phyloP scores from a whole-genome alignment of 352 stramenopile genomes.

The Globisporangium cederbergense region DNA sequence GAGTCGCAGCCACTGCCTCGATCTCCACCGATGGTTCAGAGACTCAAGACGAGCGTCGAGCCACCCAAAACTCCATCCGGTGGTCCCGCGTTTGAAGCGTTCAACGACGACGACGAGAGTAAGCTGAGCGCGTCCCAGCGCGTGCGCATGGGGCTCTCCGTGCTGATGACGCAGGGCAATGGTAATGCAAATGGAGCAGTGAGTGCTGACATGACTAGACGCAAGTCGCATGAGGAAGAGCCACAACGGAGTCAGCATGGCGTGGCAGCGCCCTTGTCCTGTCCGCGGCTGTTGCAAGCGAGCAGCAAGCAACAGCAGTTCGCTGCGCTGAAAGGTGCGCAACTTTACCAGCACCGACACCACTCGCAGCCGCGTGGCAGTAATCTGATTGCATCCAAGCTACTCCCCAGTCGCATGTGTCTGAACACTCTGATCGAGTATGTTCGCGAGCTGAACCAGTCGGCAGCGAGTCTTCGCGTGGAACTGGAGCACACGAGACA shows the following conservation, averaged over 20 bases:
- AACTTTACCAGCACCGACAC: conserved; percentile 16
- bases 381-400: conserved; percentile 44
- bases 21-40: conserved; percentile 10
- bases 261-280: conserved; percentile 29
- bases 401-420: conserved; percentile 52
- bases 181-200: conserved; percentile 27
- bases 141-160: conserved; percentile 49
- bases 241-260: conserved; percentile 6
- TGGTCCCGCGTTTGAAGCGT: conserved; percentile 26
- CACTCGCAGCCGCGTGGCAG: conserved; percentile 18
- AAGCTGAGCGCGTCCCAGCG: conserved; percentile 56
- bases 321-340: conserved; percentile 6
- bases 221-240: conserved; percentile 21
- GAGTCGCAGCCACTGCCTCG: neutral
- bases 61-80: conserved; percentile 57
- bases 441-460: conserved; percentile 68
- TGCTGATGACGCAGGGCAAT: conserved; percentile 28
- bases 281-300: conserved; percentile 30
- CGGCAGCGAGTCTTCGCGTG: conserved; percentile 53
- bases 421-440: conserved; percentile 76
- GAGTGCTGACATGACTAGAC: conserved; percentile 3
- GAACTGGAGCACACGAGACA: conserved; percentile 56
- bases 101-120: conserved; percentile 21
- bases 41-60: conserved; percentile 20
- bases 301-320: conserved; percentile 33